A percentile compares a stretch with the other conserved stretches of the same genome.
Evolutionary conservation across 129 eudicot species (phyloP).

Genomic region (Pittosporum tobira): DNA sequence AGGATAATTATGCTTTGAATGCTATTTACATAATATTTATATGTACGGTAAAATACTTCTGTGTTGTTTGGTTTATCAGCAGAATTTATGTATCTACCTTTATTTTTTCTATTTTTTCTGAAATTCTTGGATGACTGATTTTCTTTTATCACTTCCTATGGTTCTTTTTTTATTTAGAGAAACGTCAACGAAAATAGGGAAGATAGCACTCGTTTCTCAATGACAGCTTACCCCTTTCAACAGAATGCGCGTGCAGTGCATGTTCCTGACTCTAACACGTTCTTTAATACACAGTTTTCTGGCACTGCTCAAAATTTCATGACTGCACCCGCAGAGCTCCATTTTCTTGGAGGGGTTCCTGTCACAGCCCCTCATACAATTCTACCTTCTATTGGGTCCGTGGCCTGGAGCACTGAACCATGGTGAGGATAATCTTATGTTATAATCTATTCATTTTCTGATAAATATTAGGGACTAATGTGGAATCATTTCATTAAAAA

Average conservation of each 20-base stretch:
- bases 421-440: slow-evolving; percentile 25
- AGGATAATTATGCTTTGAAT: too few relatives aligned
- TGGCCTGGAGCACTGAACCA: slow-evolving; percentile 61
- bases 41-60: too few relatives aligned
- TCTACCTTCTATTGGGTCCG: slow-evolving; percentile 29
- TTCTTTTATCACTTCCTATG: background rate
- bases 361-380: slow-evolving; percentile 21
- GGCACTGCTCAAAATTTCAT: slow-evolving; percentile 24
- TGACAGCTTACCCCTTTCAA: slow-evolving; percentile 29
- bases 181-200: slow-evolving; percentile 29
- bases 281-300: slow-evolving; percentile 33
- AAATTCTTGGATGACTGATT: background rate
- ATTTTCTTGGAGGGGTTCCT: slow-evolving; percentile 31
- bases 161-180: slow-evolving; percentile 21
- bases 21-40: too few relatives aligned
- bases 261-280: slow-evolving; percentile 25
- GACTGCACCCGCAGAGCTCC: slow-evolving; percentile 35
- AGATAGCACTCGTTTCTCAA: slow-evolving; percentile 29
- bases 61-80: too few relatives aligned
- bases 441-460: background rate
- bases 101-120: background rate
- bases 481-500: background rate
- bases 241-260: slow-evolving; percentile 31
- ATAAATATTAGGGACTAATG: background rate
- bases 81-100: too few relatives aligned